Evolutionary conservation across 345 rosid species (phyloP), one percentile per base, ranked within the genome.

Genomic region (Populus deltoides): DNA sequence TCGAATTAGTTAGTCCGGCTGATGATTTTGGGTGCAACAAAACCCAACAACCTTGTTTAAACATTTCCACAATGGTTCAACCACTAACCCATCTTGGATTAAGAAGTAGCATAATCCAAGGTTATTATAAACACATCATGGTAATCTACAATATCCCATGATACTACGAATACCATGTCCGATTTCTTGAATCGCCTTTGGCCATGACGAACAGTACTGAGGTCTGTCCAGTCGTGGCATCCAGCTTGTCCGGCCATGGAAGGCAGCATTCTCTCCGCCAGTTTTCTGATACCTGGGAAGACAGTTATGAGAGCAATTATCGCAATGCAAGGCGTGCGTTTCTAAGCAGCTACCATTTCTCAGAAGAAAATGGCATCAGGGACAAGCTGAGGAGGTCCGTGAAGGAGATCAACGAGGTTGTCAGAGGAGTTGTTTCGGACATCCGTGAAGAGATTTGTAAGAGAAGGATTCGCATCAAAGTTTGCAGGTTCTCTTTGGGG

Each of bases 251-350:
- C 16, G 73, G 43, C 70, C 47, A 6, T 39, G 29, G 41, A 33
- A 41, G 49, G 3, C 4, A 29, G 7, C 12, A 33, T 8, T 39
- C 77, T 6, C 49, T 72, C 43, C 71, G 43, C 27, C 75, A 41
- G 7, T 55, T 77, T 5, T 71, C 83, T 1, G 78, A 82, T 24
- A 77, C 11, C 0, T 24, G 70, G 70, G 17, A 27, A 67, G 73
- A 66, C 15, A 69, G 47, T 11, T 77, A 79, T 77, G 65, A 80
- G 31, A 81, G 81, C n/a, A 71, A 80, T 35, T 66, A 33, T 5
- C 81, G 75, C 8, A 74, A 51, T 62, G 89, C 90, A 3, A 87
- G 92, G 68, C 82, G 89, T 5, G 87, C 83, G 11, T 87, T 89
- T 72, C 59, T 87, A 24, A 85, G 25, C 53, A 89, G 92, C 68